Evolutionary conservation across 345 rosid species (phyloP), one percentile per base, ranked within the genome.

Genomic region (Acer campestre): DNA sequence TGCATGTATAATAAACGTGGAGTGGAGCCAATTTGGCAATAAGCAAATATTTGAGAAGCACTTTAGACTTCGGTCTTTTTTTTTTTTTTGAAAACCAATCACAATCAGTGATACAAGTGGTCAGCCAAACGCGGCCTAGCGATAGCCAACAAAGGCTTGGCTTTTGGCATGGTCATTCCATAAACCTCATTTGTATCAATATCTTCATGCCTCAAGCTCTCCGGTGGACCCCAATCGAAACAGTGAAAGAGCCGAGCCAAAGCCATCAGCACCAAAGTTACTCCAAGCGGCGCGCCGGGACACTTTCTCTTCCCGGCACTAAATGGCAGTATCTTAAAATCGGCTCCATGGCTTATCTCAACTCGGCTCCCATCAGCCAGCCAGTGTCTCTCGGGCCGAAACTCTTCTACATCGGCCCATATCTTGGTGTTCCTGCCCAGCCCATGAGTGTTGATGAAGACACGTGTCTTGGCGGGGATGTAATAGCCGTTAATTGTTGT

Each of bases 121-220:
- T 75, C 68, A 7, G 87, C 77, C 67, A 93, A 80, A 18, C 98
- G 90, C 1, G 97, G 94, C 81, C 53, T 85, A 63, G 98, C 91
- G 22, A 86, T 1, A 13, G 94, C 97, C 79, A 84, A 13, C 35
- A 93, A 70, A 12, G 98, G 93, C 80, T 77, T 66, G 71, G 98
- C 97, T 79, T 90, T 93, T 3, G 98, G 98, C 98, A 93, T 95
- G 10, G 98, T 95, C 98, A 93, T 90, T 58, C 99, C 98, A 14
- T 93, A 95, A 13, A 91, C 91, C 81, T 93, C 99, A 0, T 12
- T 51, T 0, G 91, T 93, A 18, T 91, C 91, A 29, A 95, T 78
- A 75, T 87, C 84, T 65, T 90, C 88, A 0, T 88, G 89, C 44
- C 81, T 75, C 25, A 83, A 20, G 18, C 91, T 90, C 1, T 77